Evolutionary conservation across 1,284 basidiomycete species (phyloP).

Genomic region (Rhodotorula sp.): DNA sequence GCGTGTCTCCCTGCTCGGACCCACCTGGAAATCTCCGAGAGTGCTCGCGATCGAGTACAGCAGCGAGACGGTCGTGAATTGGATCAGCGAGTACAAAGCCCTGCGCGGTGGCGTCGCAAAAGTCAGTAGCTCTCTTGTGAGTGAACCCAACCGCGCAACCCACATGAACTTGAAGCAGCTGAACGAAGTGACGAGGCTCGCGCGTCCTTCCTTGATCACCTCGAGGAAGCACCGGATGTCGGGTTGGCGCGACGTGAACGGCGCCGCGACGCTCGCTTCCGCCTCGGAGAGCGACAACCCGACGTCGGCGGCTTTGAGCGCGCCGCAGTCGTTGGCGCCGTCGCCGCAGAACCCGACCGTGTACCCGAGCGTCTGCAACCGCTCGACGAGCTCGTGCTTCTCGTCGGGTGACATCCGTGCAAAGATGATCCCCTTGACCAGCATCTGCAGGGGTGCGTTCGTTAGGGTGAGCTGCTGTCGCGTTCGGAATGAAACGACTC

Average conservation of each 20-base stretch:
- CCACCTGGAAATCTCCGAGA: slow-evolving; percentile 90
- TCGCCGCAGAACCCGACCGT: slow-evolving; percentile 98
- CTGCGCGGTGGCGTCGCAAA: slow-evolving; percentile 50
- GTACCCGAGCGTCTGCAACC: slow-evolving; percentile 88
- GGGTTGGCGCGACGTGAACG: slow-evolving; percentile 89
- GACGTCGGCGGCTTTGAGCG: slow-evolving; percentile 96
- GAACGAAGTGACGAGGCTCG: slow-evolving; percentile 94
- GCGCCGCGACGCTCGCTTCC: slow-evolving; percentile 98
- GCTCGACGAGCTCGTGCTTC: slow-evolving; percentile 97
- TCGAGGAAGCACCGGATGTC: slow-evolving; percentile 97
- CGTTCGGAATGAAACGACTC: slow-evolving; percentile 45
- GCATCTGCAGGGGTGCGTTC: slow-evolving; percentile 64
- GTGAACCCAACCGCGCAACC: no score
- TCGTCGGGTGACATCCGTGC: slow-evolving; percentile 99
- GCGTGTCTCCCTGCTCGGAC: slow-evolving; percentile 33
- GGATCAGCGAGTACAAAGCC: slow-evolving; percentile 87
- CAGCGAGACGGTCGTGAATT: slow-evolving; percentile 78
- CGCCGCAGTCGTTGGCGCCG: slow-evolving; percentile 98
- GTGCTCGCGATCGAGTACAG: slow-evolving; percentile 96
- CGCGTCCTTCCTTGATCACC: slow-evolving; percentile 86
- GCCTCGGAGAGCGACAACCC: slow-evolving; percentile 96
- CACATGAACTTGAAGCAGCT: slow-evolving; percentile 99
- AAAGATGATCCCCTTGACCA: slow-evolving; percentile 97
- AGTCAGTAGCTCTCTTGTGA: no score
- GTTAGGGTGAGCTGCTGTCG: not conserved